Base-by-base conservation (phyloP, 345 rosid genomes). In the Noccaea bulbosa region DNA sequence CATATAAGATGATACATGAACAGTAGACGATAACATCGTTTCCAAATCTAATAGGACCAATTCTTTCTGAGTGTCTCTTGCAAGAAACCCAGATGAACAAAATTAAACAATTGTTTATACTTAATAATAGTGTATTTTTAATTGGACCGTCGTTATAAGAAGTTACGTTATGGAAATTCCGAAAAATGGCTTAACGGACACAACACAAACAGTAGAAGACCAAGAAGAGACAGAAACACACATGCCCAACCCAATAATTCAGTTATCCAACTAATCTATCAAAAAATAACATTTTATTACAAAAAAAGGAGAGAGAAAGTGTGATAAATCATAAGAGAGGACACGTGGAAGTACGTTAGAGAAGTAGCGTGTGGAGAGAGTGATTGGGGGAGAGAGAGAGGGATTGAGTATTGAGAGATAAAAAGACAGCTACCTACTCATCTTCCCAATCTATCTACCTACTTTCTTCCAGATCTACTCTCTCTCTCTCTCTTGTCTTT, bases 341-440 rank as follows among this genome's bases (percentile, higher is more conserved):
- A 61, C 78, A 74, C 78, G 78, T 74, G 78, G 73, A 32, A 15
- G 45, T 6, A 52, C 7, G 7, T 22, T 11, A 67, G 54, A 62
- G 69, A 74, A 60, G 78, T 74, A 74, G 73, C 78, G 78, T 74
- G 78, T 74, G 68, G 27, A 67, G 69, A 60, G 73, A 74, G 72
- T 66, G 78, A 74, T 49, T 66, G 72, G 52, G 35, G 68, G 43
- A 59, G 74, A 37, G 33, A 48, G 68, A 67, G 41, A 74, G 73
- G 67, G 68, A 48, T 65, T 56, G 77, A 74, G 78, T 74, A 67
- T 51, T 60, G 48, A 69, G 71, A 69, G 47, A 12, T 62, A 69
- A 69, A 63, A 56, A 63, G 79, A 69, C 74, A 69, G 75, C 75
- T 76, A 76, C 79, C 79, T 47, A 76, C 79, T 63, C 71, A 76